These are phyloP conservation scores for Talaromyces sp. DNA, from an alignment of 2,329 filamentous ascomycete species.

Conservation along the genomic window DNA sequence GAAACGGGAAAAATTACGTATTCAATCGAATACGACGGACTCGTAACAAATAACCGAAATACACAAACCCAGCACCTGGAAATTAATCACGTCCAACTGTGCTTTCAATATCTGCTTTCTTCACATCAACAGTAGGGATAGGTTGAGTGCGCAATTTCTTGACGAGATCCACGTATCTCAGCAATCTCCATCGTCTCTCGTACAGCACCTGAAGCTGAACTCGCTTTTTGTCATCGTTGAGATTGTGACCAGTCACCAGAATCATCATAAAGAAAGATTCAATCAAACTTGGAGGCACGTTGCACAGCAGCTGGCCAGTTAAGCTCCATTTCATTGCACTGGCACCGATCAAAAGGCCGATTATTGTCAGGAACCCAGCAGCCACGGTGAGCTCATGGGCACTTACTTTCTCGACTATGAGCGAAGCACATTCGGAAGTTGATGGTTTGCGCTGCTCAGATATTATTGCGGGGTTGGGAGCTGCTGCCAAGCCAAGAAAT, in stretches of 20 bases:
- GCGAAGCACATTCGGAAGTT: conserved; percentile 19
- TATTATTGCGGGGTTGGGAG: too few species aligned
- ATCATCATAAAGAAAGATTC: conserved; percentile 33
- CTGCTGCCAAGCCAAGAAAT: too few species aligned
- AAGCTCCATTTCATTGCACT: conserved; percentile 28
- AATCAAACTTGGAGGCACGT: conserved; percentile 33
- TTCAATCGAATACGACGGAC: too few species aligned
- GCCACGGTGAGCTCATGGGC: conserved; percentile 27
- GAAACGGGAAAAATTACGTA: too few species aligned
- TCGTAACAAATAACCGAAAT: too few species aligned
- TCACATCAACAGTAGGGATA: too few species aligned
- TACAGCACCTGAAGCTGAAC: conserved; percentile 21
- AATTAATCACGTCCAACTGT: too few species aligned
- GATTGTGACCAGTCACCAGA: conserved; percentile 30
- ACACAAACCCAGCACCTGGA: too few species aligned
- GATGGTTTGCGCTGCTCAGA: neutral
- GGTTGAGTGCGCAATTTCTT: too few species aligned
- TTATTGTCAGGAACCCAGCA: conserved; percentile 20
- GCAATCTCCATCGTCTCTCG: conserved; percentile 15
- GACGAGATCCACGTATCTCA: too few species aligned
- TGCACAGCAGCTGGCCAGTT: conserved; percentile 31
- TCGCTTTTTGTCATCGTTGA: conserved; percentile 19
- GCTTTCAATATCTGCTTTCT: too few species aligned
- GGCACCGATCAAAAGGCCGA: conserved; percentile 24
- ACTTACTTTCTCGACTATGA: conserved; percentile 19